Percentiles rank a stretch among this genome's conserved stretches.
phyloP scores from a whole-genome alignment of 2,329 filamentous ascomycete species.

The Microsporum audouinii region DNA sequence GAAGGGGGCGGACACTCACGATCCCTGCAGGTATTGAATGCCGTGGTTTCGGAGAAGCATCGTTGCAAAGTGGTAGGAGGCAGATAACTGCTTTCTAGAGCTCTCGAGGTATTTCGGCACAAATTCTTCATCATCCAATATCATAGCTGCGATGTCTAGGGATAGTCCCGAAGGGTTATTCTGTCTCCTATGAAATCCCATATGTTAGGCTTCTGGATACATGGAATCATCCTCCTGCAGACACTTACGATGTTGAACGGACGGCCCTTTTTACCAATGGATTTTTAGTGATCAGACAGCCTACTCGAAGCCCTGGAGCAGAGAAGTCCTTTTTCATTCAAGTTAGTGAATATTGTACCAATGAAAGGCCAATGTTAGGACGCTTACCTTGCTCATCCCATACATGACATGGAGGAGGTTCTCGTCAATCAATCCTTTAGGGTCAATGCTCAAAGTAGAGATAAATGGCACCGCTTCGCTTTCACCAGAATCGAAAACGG shows the following conservation, averaged over 20 bases:
- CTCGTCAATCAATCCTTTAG: conserved; percentile 37
- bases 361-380: background rate
- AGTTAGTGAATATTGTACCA: background rate
- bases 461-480: conserved; percentile 35
- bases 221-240: background rate
- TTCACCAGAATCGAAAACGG: conserved; percentile 36
- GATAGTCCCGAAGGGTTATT: conserved; percentile 3
- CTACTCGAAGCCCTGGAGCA: conserved; percentile 44
- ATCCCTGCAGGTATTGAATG: conserved; percentile 29
- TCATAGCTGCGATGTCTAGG: conserved; percentile 5
- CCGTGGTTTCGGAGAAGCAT: conserved; percentile 26
- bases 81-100: conserved; percentile 20
- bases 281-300: conserved; percentile 19
- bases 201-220: background rate
- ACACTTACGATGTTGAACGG: conserved; percentile 3
- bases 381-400: conserved; percentile 31
- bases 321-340: conserved; percentile 38
- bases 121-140: conserved; percentile 8
- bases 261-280: background rate
- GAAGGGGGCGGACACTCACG: conserved; percentile 14
- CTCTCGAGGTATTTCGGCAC: conserved; percentile 15
- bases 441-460: conserved; percentile 38
- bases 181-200: conserved; percentile 1
- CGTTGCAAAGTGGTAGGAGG: conserved; percentile 22
- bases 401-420: conserved; percentile 42